phyloP scores from a whole-genome alignment of 768 basidiomycete genomes.

The Macrolepiota albuminosa region DNA sequence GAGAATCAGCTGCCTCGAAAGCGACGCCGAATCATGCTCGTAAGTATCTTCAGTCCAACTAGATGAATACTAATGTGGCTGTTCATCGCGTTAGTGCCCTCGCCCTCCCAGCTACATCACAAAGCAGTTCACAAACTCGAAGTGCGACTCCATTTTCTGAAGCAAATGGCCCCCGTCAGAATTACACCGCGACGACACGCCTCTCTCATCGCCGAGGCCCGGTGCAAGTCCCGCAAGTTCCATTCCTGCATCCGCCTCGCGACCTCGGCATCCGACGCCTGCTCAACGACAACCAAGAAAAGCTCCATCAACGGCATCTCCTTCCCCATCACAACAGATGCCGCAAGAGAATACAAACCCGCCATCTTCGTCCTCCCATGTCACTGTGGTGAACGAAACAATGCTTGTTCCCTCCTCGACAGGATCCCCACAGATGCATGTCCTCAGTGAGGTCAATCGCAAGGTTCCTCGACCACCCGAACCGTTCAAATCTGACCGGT shows the following conservation, averaged over 20 bases:
- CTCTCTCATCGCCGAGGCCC: not conserved
- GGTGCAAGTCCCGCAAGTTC: not conserved
- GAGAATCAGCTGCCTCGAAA: constrained; percentile 6
- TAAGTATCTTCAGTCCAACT: not conserved
- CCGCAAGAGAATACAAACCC: not conserved
- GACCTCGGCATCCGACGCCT: constrained; percentile 28
- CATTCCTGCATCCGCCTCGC: constrained; percentile 12
- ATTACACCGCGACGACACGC: not conserved
- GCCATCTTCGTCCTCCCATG: constrained; percentile 1
- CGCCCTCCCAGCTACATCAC: not conserved
- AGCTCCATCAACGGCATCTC: not conserved
- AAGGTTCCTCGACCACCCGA: constrained; percentile 44
- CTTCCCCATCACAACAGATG: not conserved
- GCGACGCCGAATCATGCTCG: constrained; percentile 11
- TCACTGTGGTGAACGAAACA: constrained; percentile 10
- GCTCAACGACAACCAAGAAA: constrained; percentile 22
- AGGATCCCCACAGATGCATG: constrained; percentile 4
- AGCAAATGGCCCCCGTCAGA: constrained; percentile 13
- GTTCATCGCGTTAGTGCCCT: constrained; percentile 1
- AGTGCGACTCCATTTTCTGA: constrained; percentile 16
- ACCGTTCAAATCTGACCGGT: constrained; percentile 23
- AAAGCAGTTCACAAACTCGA: constrained; percentile 4
- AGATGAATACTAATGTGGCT: not conserved
- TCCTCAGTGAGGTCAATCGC: constrained; percentile 28
- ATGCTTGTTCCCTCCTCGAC: constrained; percentile 2